phyloP scores from a whole-genome alignment of 2,329 filamentous ascomycete genomes.

The Stenocarpella maydis region DNA sequence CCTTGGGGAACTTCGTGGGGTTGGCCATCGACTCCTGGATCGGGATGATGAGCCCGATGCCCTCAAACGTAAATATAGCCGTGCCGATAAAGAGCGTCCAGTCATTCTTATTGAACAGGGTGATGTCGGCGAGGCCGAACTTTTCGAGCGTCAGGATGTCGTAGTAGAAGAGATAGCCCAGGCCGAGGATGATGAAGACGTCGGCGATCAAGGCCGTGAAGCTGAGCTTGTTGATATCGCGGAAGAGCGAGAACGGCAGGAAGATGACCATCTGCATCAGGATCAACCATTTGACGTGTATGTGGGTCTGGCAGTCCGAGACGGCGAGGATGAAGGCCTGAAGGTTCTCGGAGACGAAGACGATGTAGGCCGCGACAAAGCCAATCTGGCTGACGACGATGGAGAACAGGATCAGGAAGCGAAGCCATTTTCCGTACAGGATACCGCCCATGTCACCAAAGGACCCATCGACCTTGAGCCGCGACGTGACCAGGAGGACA shows the following conservation, averaged over 20 bases:
- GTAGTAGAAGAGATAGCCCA: slow-evolving; percentile 96
- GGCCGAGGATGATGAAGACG: slow-evolving; percentile 89
- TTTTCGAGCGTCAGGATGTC: slow-evolving; percentile 83
- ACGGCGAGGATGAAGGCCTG: slow-evolving; percentile 95
- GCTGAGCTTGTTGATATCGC: slow-evolving; percentile 96
- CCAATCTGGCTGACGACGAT: slow-evolving; percentile 96
- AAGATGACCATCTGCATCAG: slow-evolving; percentile 96
- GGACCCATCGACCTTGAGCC: slow-evolving; percentile 87
- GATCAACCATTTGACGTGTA: slow-evolving; percentile 90
- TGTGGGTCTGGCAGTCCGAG: slow-evolving; percentile 82
- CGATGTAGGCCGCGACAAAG: slow-evolving; percentile 94
- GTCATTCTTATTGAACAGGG: slow-evolving; percentile 86
- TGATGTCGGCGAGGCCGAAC: slow-evolving; percentile 83
- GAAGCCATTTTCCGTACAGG: slow-evolving; percentile 90
- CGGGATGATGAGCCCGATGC: slow-evolving; percentile 95
- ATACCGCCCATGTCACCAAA: slow-evolving; percentile 97
- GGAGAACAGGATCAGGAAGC: slow-evolving; percentile 84
- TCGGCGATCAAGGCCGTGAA: slow-evolving; percentile 95
- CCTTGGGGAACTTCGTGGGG: slow-evolving; percentile 87
- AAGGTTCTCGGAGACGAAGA: slow-evolving; percentile 95
- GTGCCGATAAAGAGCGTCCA: slow-evolving; percentile 99
- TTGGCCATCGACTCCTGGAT: slow-evolving; percentile 98
- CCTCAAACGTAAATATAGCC: slow-evolving; percentile 98
- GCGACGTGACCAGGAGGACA: slow-evolving; percentile 87
- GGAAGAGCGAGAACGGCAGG: slow-evolving; percentile 88